phyloP scores from a whole-genome alignment of 75 land plant species.

The Picea sitchensis region DNA sequence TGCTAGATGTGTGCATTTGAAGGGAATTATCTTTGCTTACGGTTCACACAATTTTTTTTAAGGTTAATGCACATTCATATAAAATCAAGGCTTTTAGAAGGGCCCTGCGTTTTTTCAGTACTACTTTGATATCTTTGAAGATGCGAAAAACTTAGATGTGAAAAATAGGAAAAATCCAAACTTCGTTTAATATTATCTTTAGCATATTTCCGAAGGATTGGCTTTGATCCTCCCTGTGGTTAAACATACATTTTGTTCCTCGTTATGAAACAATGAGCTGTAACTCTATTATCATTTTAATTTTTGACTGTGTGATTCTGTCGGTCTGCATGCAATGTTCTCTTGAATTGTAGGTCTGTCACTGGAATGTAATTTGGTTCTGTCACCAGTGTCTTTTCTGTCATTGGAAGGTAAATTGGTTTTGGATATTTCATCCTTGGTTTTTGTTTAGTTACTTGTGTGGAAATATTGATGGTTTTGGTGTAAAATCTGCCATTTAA shows the following conservation, averaged over 20 bases:
- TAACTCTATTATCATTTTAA: background rate
- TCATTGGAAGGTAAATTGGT: too few relatives aligned
- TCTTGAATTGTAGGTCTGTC: background rate
- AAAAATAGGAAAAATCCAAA: background rate
- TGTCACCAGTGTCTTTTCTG: too few relatives aligned
- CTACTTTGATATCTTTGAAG: background rate
- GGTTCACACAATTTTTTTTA: background rate
- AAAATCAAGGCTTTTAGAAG: background rate
- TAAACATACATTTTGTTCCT: background rate
- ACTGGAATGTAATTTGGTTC: background rate
- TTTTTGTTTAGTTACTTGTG: too few relatives aligned
- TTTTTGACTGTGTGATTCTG: background rate
- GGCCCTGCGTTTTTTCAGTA: background rate
- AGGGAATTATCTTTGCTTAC: background rate
- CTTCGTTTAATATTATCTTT: background rate
- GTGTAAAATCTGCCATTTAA: too few relatives aligned
- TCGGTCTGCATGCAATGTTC: background rate
- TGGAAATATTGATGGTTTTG: too few relatives aligned
- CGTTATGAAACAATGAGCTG: background rate
- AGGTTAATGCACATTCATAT: background rate
- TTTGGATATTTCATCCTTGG: too few relatives aligned
- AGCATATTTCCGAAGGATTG: background rate
- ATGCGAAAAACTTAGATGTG: constrained; percentile 33
- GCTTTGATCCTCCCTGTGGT: background rate
- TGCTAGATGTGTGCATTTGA: background rate